Percentiles rank a stretch among this genome's conserved stretches.
Evolutionary conservation across 441 rosid genomes (phyloP).

Genomic region (Dalechampia spathulata): DNA sequence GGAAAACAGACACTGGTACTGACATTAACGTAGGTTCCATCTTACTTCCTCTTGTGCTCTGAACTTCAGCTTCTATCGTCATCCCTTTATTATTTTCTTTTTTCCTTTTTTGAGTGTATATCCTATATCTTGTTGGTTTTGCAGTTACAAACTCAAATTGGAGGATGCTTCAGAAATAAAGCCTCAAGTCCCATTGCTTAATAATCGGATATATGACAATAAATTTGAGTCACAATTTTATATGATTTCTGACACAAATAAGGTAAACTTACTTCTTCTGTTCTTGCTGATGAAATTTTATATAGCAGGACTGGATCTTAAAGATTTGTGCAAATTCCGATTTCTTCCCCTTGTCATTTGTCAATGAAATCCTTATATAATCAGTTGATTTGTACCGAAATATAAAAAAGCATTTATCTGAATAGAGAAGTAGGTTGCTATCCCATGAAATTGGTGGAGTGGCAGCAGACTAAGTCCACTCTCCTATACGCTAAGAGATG

Average conservation of each 20-base stretch:
- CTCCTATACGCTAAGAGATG: neutral
- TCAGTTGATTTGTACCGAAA: neutral
- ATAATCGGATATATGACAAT: slow-evolving; percentile 92
- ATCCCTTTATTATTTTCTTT: neutral
- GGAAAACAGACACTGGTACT: slow-evolving; percentile 91
- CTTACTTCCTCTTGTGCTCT: slow-evolving; percentile 10
- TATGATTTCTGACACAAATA: slow-evolving; percentile 86
- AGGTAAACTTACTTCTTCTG: slow-evolving; percentile 43
- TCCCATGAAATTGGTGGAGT: too few relatives aligned
- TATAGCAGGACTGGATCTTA: slow-evolving; percentile 9
- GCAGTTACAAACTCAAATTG: slow-evolving; percentile 89
- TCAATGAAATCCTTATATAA: neutral
- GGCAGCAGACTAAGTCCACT: slow-evolving; percentile 7
- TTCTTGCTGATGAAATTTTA: slow-evolving; percentile 1
- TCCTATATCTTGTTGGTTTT: slow-evolving; percentile 20
- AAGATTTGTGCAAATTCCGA: neutral
- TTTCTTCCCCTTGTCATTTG: too few relatives aligned
- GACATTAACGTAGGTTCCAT: slow-evolving; percentile 63
- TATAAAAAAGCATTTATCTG: neutral
- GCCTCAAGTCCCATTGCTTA: slow-evolving; percentile 86
- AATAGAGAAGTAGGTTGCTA: too few relatives aligned
- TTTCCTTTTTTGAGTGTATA: neutral
- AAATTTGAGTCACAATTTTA: slow-evolving; percentile 97
- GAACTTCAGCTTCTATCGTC: slow-evolving; percentile 7
- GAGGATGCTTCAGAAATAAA: slow-evolving; percentile 88